phyloP scores from a whole-genome alignment of 148 eudicot genomes.

The Rheum nobile region DNA sequence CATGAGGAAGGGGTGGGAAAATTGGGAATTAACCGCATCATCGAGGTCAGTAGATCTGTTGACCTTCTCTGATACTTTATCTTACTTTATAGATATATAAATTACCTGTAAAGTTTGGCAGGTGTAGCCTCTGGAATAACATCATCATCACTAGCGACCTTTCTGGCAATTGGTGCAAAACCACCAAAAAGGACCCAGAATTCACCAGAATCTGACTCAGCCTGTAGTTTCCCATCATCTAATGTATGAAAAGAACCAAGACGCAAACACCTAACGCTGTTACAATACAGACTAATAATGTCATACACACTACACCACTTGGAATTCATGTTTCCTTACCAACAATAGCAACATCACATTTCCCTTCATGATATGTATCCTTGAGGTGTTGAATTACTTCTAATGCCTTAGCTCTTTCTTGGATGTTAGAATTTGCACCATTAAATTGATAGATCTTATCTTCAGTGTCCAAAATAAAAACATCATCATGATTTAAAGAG shows the following conservation, averaged over 20 bases:
- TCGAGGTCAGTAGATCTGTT: neutral
- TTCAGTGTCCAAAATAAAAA: conserved; percentile 84
- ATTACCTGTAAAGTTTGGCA: conserved; percentile 63
- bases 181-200: conserved; percentile 99
- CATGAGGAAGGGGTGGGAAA: conserved; percentile 1
- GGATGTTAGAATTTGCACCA: conserved; percentile 97
- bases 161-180: conserved; percentile 96
- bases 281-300: conserved; percentile 4
- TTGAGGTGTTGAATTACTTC: conserved; percentile 91
- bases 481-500: conserved; percentile 93
- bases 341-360: conserved; percentile 85
- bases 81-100: neutral
- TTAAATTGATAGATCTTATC: conserved; percentile 96
- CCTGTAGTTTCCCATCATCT: conserved; percentile 98
- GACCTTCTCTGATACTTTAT: neutral
- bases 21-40: neutral
- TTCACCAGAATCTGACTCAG: conserved; percentile 95
- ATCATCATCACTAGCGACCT: conserved; percentile 81
- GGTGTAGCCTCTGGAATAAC: conserved; percentile 63
- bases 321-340: conserved; percentile 39
- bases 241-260: conserved; percentile 1
- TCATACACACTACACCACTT: neutral
- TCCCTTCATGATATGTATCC: conserved; percentile 84
- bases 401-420: conserved; percentile 96
- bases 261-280: neutral